phyloP scores from a whole-genome alignment of 306 rosid species.

The Castanea crenata region DNA sequence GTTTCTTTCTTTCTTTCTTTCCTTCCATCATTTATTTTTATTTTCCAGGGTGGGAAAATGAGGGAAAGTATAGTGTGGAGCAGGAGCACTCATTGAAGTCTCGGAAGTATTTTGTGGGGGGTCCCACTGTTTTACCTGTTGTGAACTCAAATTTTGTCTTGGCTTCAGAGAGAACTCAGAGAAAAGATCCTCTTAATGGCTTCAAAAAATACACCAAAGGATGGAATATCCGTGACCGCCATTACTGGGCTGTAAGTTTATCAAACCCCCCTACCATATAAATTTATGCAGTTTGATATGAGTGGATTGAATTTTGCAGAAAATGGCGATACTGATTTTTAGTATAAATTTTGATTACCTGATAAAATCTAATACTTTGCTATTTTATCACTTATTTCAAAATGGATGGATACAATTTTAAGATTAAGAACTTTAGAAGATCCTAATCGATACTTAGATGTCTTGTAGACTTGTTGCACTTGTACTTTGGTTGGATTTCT shows the following conservation, averaged over 20 bases:
- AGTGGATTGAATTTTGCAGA: no score
- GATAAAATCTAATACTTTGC: background rate
- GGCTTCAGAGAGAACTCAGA: slow-evolving; percentile 44
- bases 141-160: slow-evolving; percentile 33
- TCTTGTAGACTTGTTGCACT: no score
- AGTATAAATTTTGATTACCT: background rate
- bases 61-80: slow-evolving; percentile 18
- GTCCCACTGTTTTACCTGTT: slow-evolving; percentile 34
- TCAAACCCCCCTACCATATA: background rate
- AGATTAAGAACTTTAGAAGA: no score
- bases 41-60: slow-evolving; percentile 29
- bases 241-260: slow-evolving; percentile 56
- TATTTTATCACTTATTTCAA: no score
- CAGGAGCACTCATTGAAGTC: slow-evolving; percentile 9
- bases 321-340: background rate
- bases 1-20: background rate
- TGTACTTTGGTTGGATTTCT: no score
- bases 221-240: slow-evolving; percentile 57
- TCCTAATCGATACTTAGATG: no score
- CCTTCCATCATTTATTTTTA: background rate
- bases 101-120: slow-evolving; percentile 33
- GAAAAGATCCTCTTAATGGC: slow-evolving; percentile 52
- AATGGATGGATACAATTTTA: no score
- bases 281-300: background rate
- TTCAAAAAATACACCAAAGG: slow-evolving; percentile 43